These are phyloP conservation scores for Solidago caesia DNA, from an alignment of 129 eudicot genomes.

Conservation along the genomic window DNA sequence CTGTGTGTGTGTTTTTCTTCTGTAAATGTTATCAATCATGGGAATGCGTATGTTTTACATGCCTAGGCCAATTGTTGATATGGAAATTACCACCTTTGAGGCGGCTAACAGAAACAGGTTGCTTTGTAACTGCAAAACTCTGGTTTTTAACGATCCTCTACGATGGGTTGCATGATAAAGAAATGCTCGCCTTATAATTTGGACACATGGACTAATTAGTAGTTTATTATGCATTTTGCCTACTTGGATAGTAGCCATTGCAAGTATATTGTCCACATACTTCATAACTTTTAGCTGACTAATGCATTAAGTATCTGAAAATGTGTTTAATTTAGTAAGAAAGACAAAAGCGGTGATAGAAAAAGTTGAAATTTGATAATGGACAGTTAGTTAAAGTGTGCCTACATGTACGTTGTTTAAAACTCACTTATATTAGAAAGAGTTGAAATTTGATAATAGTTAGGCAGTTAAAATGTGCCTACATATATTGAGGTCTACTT, in stretches of 20 bases:
- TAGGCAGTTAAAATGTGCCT: too few species aligned
- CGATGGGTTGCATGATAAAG: not conserved
- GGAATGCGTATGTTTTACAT: not conserved
- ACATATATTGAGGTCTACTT: not conserved
- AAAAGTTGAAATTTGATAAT: not conserved
- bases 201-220: not conserved
- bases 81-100: constrained; percentile 4
- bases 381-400: too few species aligned
- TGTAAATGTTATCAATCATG: not conserved
- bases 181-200: not conserved
- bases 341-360: not conserved
- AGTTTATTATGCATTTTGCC: not conserved
- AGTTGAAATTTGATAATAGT: too few species aligned
- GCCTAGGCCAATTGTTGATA: not conserved
- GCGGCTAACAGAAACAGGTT: not conserved
- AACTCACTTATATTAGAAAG: too few species aligned
- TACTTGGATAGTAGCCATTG: not conserved
- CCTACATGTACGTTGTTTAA: too few species aligned
- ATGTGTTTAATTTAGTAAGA: not conserved
- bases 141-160: not conserved
- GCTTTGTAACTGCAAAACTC: not conserved
- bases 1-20: not conserved
- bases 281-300: not conserved
- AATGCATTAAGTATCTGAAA: not conserved
- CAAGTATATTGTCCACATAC: not conserved